These are phyloP conservation scores for Termitomyces sp. DNA, from an alignment of 768 basidiomycete genomes.

Conservation along the genomic window DNA sequence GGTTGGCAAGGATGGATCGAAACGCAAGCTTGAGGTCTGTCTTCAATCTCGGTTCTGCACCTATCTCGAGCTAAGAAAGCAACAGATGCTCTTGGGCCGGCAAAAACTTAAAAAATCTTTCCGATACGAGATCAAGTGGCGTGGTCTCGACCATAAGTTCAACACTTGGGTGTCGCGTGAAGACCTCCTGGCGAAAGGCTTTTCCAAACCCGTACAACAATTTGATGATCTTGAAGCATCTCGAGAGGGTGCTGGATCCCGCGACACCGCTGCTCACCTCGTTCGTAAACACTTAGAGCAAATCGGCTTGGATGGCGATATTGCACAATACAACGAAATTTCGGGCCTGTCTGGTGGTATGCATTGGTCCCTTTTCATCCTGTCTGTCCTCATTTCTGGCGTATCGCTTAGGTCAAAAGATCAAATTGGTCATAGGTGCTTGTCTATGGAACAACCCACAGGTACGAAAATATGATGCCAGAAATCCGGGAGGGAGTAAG, in stretches of 20 bases:
- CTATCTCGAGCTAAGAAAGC: conserved; percentile 3
- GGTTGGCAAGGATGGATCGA: conserved; percentile 87
- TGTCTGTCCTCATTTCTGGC: background rate
- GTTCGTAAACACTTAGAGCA: conserved; percentile 93
- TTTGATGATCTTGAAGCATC: conserved; percentile 97
- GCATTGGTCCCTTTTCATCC: conserved; percentile 12
- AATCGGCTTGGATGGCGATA: conserved; percentile 95
- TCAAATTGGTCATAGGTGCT: conserved; percentile 92
- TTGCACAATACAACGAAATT: conserved; percentile 98
- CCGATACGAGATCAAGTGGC: conserved; percentile 92
- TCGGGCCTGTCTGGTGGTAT: conserved; percentile 88
- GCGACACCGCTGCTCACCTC: conserved; percentile 77
- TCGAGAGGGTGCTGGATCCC: conserved; percentile 88
- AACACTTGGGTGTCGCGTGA: conserved; percentile 94
- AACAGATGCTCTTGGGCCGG: conserved; percentile 82
- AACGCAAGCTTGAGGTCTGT: conserved; percentile 84
- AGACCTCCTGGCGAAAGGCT: conserved; percentile 80
- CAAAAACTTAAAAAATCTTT: conserved; percentile 96
- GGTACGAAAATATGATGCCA: conserved; percentile 33
- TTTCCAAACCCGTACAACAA: conserved; percentile 85
- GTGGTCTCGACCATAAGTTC: conserved; percentile 76
- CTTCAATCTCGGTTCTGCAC: background rate
- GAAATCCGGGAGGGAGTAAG: background rate
- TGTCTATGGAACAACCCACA: conserved; percentile 97
- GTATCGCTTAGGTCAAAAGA: conserved; percentile 73